phyloP scores from a whole-genome alignment of 345 rosid species.

The Eucalyptus pauciflora region DNA sequence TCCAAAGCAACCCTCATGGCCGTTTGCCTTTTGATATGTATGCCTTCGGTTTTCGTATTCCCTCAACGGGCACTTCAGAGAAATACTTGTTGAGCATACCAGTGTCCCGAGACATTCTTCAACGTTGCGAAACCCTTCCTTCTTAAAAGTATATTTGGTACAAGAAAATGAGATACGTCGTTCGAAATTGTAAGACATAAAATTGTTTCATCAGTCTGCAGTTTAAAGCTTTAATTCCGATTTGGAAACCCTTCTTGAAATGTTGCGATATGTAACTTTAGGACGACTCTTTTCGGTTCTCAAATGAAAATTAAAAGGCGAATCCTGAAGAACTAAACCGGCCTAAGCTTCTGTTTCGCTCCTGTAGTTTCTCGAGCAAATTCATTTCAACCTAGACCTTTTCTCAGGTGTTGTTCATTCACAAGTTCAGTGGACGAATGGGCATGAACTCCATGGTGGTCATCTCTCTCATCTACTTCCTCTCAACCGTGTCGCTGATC shows the following conservation, averaged over 20 bases:
- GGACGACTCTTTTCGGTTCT: not conserved
- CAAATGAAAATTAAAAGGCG: not conserved
- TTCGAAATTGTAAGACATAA: not conserved
- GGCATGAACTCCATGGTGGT: not conserved
- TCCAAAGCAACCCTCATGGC: not conserved
- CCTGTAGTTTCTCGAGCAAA: not conserved
- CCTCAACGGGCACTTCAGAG: not conserved
- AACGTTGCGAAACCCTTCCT: not conserved
- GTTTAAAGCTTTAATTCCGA: not conserved
- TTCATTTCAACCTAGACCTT: not conserved
- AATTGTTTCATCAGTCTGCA: not conserved
- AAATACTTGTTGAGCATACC: not conserved
- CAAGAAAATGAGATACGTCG: not conserved
- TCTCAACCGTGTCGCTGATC: not conserved
- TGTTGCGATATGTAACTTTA: not conserved
- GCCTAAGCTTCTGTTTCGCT: not conserved
- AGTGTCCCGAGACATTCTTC: not conserved
- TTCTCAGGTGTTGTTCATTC: slow-evolving; percentile 6
- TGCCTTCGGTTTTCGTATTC: not conserved
- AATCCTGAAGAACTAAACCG: not conserved
- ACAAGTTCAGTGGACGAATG: slow-evolving; percentile 7
- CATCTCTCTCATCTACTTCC: not conserved
- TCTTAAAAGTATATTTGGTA: not conserved
- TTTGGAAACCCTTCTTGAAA: not conserved
- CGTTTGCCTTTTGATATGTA: not conserved